These are phyloP conservation scores for Phallus indusiatus DNA, from an alignment of 768 basidiomycete genomes.

Conservation along the genomic window DNA sequence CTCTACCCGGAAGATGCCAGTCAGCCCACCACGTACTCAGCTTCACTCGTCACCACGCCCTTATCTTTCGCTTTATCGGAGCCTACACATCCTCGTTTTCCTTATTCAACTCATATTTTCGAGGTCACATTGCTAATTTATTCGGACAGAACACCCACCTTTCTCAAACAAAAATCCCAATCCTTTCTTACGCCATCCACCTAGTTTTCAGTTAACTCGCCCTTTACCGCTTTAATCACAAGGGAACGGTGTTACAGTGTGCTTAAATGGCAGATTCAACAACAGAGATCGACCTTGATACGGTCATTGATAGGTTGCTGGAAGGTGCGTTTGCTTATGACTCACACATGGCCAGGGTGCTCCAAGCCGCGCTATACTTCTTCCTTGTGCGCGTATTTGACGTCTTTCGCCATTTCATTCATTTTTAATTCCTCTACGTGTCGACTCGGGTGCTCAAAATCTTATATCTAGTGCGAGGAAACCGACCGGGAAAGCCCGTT, in stretches of 20 bases:
- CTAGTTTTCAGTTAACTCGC: background rate
- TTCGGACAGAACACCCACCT: background rate
- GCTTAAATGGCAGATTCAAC: constrained; percentile 60
- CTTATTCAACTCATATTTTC: background rate
- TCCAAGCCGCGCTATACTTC: background rate
- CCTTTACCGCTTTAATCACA: background rate
- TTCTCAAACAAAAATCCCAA: background rate
- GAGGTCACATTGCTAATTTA: background rate
- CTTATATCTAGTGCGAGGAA: constrained; percentile 71
- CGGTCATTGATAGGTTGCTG: constrained; percentile 94
- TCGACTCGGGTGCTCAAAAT: background rate
- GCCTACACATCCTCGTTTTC: background rate
- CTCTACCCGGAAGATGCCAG: background rate
- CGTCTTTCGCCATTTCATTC: background rate
- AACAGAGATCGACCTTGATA: constrained; percentile 97
- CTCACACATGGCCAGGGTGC: background rate
- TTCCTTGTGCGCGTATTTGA: background rate
- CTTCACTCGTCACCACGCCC: background rate
- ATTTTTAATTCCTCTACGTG: constrained; percentile 2
- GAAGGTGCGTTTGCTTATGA: constrained; percentile 62
- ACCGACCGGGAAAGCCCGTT: constrained; percentile 96
- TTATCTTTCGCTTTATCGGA: background rate
- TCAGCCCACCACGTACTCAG: background rate
- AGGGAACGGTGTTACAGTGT: background rate
- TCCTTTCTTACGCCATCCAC: background rate